phyloP scores from a whole-genome alignment of 2,329 filamentous ascomycete genomes.

The Talaromyces funiculosus region DNA sequence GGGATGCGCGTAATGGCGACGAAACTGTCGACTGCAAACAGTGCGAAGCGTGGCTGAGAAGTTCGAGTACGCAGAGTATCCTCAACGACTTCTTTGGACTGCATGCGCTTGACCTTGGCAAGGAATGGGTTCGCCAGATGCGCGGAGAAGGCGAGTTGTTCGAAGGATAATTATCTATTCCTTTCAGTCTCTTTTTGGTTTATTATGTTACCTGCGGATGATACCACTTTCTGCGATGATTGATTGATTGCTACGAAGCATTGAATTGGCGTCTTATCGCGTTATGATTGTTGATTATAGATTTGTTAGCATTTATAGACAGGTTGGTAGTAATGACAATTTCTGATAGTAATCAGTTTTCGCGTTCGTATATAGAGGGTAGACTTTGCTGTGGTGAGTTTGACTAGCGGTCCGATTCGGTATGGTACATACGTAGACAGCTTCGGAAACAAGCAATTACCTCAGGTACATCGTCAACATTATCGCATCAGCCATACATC shows the following conservation, averaged over 20 bases:
- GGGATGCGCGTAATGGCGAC: conserved; percentile 23
- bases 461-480: background rate
- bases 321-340: background rate
- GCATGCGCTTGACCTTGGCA: conserved; percentile 22
- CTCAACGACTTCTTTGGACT: conserved; percentile 24
- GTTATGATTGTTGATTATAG: conserved; percentile 1
- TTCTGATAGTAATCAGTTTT: too few species aligned
- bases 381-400: background rate
- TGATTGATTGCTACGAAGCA: conserved; percentile 8
- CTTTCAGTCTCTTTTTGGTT: background rate
- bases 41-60: conserved; percentile 25
- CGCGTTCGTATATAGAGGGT: too few species aligned
- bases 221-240: conserved; percentile 15
- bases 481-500: background rate
- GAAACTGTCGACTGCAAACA: conserved; percentile 20
- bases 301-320: conserved; percentile 5
- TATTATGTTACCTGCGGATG: conserved; percentile 4
- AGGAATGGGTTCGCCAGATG: conserved; percentile 26
- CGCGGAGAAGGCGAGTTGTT: conserved; percentile 23
- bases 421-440: background rate
- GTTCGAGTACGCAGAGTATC: conserved; percentile 26
- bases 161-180: conserved; percentile 1
- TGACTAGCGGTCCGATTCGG: background rate
- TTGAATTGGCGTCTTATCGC: conserved; percentile 8
- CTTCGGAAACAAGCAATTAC: background rate